Conservation (phyloP, 192 early-diverging fungal species). For the Pilaira anomala region DNA sequence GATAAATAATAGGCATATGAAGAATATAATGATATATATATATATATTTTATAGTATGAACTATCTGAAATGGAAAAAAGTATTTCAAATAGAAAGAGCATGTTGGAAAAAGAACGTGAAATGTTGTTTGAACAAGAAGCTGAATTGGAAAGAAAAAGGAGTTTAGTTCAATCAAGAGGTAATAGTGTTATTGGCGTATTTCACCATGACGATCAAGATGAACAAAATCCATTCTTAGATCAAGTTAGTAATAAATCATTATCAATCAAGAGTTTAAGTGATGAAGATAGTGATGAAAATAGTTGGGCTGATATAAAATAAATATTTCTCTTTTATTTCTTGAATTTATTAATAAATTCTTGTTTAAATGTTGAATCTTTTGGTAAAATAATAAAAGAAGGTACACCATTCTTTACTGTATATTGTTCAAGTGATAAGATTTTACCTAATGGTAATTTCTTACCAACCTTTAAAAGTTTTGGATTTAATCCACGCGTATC, state of each 20-base stretch:
- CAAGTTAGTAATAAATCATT: no score
- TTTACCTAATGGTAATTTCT: slow-evolving; percentile 57
- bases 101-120: neutral
- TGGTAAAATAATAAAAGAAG: slow-evolving; percentile 85
- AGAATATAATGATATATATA: neutral
- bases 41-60: slow-evolving; percentile 4
- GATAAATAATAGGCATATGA: neutral
- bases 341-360: slow-evolving; percentile 62
- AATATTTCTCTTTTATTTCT: slow-evolving; percentile 34
- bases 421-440: slow-evolving; percentile 65
- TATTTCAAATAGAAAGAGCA: slow-evolving; percentile 1
- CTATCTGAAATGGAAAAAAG: slow-evolving; percentile 11
- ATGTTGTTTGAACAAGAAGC: slow-evolving; percentile 3
- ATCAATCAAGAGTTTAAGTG: neutral
- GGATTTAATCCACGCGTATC: slow-evolving; percentile 44
- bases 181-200: slow-evolving; percentile 14
- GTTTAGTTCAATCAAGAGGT: neutral
- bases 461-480: slow-evolving; percentile 64
- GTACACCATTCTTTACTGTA: slow-evolving; percentile 78
- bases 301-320: neutral
- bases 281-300: neutral
- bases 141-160: neutral
- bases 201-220: slow-evolving; percentile 3
- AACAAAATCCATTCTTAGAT: no score
- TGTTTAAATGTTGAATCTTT: slow-evolving; percentile 57